phyloP scores from a whole-genome alignment of 768 basidiomycete genomes.

The Mrakia hoshinonis region DNA sequence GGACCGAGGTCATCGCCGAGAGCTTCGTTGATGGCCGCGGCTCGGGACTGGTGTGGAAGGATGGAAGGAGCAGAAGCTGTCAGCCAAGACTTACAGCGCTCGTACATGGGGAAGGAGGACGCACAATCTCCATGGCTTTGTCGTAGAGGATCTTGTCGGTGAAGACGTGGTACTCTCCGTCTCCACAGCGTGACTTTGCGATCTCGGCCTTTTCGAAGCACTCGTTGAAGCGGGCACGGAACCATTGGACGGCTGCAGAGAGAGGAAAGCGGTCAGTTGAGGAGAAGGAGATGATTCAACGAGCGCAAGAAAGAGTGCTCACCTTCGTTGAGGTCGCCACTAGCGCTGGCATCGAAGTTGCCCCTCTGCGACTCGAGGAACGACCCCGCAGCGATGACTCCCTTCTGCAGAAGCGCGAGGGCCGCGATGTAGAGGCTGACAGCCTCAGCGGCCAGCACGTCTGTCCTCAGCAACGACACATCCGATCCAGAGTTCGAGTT shows the following conservation, averaged over 20 bases:
- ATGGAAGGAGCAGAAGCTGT: neutral
- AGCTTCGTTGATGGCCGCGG: constrained; percentile 82
- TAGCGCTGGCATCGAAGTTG: constrained; percentile 26
- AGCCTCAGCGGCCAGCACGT: constrained; percentile 37
- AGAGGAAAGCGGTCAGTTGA: neutral
- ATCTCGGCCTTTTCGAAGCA: constrained; percentile 81
- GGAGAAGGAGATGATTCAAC: no score
- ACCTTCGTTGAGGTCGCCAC: constrained; percentile 47
- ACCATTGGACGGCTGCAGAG: constrained; percentile 56
- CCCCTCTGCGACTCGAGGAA: constrained; percentile 58
- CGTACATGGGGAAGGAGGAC: no score
- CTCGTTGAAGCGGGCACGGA: constrained; percentile 85
- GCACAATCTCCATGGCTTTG: constrained; percentile 71
- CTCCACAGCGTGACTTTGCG: constrained; percentile 45
- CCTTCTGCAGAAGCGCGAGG: constrained; percentile 86
- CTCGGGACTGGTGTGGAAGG: constrained; percentile 62
- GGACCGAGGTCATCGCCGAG: constrained; percentile 66
- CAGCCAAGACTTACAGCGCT: no score
- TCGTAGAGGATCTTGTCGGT: constrained; percentile 90
- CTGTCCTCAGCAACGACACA: constrained; percentile 29
- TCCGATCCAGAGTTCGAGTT: constrained; percentile 37
- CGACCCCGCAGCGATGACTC: constrained; percentile 62
- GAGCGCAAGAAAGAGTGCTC: constrained; percentile 32
- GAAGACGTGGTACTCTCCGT: constrained; percentile 70
- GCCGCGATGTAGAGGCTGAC: constrained; percentile 39